Evolutionary conservation across 495 filamentous ascomycete genomes (phyloP).

Genomic region (Tetracladium marchalianum): DNA sequence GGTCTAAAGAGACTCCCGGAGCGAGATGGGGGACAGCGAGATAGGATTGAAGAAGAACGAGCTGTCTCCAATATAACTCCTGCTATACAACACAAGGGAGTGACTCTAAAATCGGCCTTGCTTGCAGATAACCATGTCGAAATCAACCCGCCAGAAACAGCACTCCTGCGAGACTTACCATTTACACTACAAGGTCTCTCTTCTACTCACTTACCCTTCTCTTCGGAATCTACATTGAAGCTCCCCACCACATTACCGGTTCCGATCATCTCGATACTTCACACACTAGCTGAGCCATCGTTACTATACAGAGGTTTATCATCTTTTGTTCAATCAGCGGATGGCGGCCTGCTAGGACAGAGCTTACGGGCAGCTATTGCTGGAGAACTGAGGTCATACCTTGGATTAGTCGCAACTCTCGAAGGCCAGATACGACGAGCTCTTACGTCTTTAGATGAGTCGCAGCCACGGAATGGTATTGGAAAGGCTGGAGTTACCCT

Average conservation of each 20-base stretch:
- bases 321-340: conserved; percentile 63
- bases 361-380: conserved; percentile 86
- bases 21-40: conserved; percentile 13
- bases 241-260: conserved; percentile 71
- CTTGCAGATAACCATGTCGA: conserved; percentile 40
- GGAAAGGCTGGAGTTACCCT: conserved; percentile 89
- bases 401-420: conserved; percentile 84
- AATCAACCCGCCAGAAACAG: conserved; percentile 51
- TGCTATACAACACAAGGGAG: conserved; percentile 22
- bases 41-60: conserved; percentile 18
- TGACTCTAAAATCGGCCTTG: conserved; percentile 39
- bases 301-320: conserved; percentile 75
- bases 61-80: conserved; percentile 13
- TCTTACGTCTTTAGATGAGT: conserved; percentile 55
- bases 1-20: conserved; percentile 28
- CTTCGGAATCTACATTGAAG: conserved; percentile 50
- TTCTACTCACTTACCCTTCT: conserved; percentile 72
- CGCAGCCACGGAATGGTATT: conserved; percentile 51
- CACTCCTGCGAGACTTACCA: conserved; percentile 81
- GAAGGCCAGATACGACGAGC: conserved; percentile 90
- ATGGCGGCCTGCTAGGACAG: conserved; percentile 68
- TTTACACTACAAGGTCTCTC: conserved; percentile 93
- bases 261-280: conserved; percentile 77
- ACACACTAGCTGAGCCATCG: conserved; percentile 87
- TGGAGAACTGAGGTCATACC: conserved; percentile 77